Evolutionary conservation across 2,329 filamentous ascomycete species (phyloP).

Genomic region (Dactylonectria macrodidyma): DNA sequence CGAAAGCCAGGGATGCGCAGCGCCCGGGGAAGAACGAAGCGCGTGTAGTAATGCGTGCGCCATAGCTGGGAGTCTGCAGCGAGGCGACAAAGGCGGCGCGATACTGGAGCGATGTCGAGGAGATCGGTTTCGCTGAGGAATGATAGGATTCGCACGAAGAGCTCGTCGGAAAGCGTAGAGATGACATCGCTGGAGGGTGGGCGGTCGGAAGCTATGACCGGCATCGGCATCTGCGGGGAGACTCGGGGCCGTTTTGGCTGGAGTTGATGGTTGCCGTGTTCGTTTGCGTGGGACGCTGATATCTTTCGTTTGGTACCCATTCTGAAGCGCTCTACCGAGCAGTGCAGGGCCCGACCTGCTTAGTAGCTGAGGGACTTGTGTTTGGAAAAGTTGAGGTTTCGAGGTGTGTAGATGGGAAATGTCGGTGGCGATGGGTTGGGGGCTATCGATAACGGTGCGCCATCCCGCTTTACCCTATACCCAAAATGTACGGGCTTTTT

Average conservation of each 20-base stretch:
- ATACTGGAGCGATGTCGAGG: slow-evolving; percentile 75
- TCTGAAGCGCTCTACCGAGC: slow-evolving; percentile 5
- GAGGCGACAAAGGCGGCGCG: slow-evolving; percentile 80
- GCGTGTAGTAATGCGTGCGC: slow-evolving; percentile 89
- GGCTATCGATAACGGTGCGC: slow-evolving; percentile 25
- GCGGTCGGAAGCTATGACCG: slow-evolving; percentile 12
- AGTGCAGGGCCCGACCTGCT: slow-evolving; percentile 34
- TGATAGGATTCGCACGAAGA: slow-evolving; percentile 87
- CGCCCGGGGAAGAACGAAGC: slow-evolving; percentile 87
- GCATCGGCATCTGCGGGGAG: slow-evolving; percentile 23
- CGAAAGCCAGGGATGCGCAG: slow-evolving; percentile 80
- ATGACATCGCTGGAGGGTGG: slow-evolving; percentile 68
- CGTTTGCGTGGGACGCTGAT: slow-evolving; percentile 17
- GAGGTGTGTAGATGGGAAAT: slow-evolving; percentile 30
- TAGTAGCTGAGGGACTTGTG: slow-evolving; percentile 5
- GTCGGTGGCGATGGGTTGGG: slow-evolving; percentile 43
- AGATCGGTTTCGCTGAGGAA: slow-evolving; percentile 80
- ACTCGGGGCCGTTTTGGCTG: slow-evolving; percentile 44
- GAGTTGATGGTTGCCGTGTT: slow-evolving; percentile 23
- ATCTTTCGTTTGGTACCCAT: slow-evolving; percentile 49
- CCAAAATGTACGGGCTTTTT: background rate
- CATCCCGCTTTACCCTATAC: slow-evolving; percentile 40
- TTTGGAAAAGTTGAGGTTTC: slow-evolving; percentile 9
- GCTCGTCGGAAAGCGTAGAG: slow-evolving; percentile 86
- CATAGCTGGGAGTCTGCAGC: slow-evolving; percentile 89